phyloP scores from a whole-genome alignment of 805 yeast species.

The Starmera quercuum region DNA sequence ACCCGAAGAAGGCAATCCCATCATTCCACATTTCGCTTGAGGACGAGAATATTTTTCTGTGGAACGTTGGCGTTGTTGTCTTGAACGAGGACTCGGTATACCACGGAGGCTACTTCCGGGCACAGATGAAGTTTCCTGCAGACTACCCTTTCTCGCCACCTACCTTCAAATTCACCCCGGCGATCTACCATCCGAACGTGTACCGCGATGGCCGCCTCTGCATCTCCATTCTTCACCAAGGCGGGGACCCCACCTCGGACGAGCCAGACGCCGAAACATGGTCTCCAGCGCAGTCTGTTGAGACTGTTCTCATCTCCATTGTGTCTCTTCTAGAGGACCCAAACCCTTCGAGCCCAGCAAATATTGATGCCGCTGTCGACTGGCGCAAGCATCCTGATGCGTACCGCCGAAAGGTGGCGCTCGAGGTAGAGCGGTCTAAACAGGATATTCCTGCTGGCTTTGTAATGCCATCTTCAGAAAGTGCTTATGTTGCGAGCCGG shows the following conservation, averaged over 20 bases:
- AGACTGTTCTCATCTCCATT: slow-evolving; percentile 81
- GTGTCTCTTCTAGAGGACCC: slow-evolving; percentile 91
- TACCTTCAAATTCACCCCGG: slow-evolving; percentile 83
- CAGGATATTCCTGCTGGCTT: slow-evolving; percentile 85
- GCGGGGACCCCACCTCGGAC: slow-evolving; percentile 84
- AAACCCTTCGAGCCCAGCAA: slow-evolving; percentile 88
- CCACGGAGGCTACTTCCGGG: slow-evolving; percentile 91
- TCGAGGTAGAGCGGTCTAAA: slow-evolving; percentile 79
- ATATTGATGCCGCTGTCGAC: slow-evolving; percentile 90
- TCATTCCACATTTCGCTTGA: slow-evolving; percentile 63
- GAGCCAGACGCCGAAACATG: slow-evolving; percentile 93
- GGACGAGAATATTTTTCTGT: slow-evolving; percentile 52
- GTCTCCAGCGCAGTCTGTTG: slow-evolving; percentile 92
- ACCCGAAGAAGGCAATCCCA: slow-evolving; percentile 77
- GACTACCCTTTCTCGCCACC: slow-evolving; percentile 95
- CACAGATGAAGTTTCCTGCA: slow-evolving; percentile 87
- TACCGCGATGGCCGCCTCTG: slow-evolving; percentile 90
- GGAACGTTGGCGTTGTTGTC: slow-evolving; percentile 92
- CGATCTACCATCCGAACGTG: slow-evolving; percentile 92
- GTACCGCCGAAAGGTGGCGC: slow-evolving; percentile 65
- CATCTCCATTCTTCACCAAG: slow-evolving; percentile 85
- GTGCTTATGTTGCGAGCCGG: slow-evolving; percentile 38
- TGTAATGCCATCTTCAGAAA: slow-evolving; percentile 66
- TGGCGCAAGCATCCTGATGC: slow-evolving; percentile 76
- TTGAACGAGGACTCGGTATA: slow-evolving; percentile 82